Percentiles rank a stretch among this genome's conserved stretches.
phyloP scores from a whole-genome alignment of 2,329 filamentous ascomycete species.

The Cytospora piceae region DNA sequence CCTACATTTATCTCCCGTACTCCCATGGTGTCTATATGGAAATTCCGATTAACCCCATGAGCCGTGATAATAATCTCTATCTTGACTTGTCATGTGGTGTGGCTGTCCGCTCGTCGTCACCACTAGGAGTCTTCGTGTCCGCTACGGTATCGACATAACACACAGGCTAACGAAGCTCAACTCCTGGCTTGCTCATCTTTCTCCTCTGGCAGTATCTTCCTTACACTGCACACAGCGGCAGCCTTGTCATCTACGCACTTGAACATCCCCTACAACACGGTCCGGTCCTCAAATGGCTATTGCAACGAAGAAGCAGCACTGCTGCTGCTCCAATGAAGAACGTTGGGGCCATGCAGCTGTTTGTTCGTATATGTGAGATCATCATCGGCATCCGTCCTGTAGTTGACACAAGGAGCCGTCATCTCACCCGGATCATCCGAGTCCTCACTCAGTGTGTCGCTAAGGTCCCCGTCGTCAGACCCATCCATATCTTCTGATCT shows the following conservation, averaged over 20 bases:
- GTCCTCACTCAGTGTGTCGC: background rate
- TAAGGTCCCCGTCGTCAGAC: background rate
- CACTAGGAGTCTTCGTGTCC: no score
- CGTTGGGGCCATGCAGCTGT: background rate
- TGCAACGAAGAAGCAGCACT: conserved; percentile 6
- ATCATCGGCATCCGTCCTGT: background rate
- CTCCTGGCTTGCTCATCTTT: no score
- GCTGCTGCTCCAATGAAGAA: conserved; percentile 10
- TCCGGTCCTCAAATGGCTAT: background rate
- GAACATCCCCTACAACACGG: background rate
- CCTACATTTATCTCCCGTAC: background rate
- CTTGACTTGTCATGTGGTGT: background rate
- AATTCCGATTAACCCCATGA: no score
- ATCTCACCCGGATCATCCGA: background rate
- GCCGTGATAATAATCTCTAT: background rate
- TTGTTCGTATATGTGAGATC: background rate
- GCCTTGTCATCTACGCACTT: no score
- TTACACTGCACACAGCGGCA: no score
- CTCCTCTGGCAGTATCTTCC: no score
- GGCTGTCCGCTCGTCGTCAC: background rate
- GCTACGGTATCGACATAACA: no score
- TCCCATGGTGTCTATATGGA: background rate
- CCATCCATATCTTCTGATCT: background rate
- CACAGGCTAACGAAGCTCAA: no score
- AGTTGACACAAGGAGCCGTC: background rate